phyloP scores from a whole-genome alignment of 495 filamentous ascomycete species.

The Amorphotheca resinae region DNA sequence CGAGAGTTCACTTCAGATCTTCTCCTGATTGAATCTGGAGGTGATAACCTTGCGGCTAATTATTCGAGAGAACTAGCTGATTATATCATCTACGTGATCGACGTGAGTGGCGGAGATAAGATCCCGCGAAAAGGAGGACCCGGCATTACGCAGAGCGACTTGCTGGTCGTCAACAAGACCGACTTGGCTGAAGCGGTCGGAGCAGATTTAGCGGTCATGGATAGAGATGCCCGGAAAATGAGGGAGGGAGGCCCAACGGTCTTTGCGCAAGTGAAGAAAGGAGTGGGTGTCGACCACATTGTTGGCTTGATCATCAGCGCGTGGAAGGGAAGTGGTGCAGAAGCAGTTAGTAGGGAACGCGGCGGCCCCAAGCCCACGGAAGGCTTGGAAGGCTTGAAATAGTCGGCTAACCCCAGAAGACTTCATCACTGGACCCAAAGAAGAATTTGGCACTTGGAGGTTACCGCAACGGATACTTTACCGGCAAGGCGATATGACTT shows the following conservation, averaged over 20 bases:
- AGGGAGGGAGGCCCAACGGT: conserved; percentile 92
- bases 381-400: conserved; percentile 23
- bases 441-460: too few relatives aligned
- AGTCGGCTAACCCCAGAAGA: too few relatives aligned
- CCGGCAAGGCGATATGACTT: too few relatives aligned
- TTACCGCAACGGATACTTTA: too few relatives aligned
- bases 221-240: conserved; percentile 89
- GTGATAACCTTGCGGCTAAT: conserved; percentile 94
- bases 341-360: conserved; percentile 38
- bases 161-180: conserved; percentile 92
- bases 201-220: conserved; percentile 88
- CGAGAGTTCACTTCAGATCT: conserved; percentile 54
- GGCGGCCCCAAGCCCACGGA: conserved; percentile 39
- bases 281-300: conserved; percentile 70
- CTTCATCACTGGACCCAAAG: too few relatives aligned
- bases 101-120: conserved; percentile 95
- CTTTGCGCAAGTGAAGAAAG: conserved; percentile 93
- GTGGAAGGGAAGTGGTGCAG: conserved; percentile 79
- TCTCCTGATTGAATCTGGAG: conserved; percentile 85
- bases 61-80: conserved; percentile 89
- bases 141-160: conserved; percentile 87
- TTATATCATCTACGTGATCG: conserved; percentile 97
- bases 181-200: conserved; percentile 87
- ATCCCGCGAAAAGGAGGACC: conserved; percentile 92
- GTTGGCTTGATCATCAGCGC: conserved; percentile 80